These are phyloP conservation scores for Fusarium agapanthi DNA, from an alignment of 2,329 filamentous ascomycete genomes.

Conservation along the genomic window DNA sequence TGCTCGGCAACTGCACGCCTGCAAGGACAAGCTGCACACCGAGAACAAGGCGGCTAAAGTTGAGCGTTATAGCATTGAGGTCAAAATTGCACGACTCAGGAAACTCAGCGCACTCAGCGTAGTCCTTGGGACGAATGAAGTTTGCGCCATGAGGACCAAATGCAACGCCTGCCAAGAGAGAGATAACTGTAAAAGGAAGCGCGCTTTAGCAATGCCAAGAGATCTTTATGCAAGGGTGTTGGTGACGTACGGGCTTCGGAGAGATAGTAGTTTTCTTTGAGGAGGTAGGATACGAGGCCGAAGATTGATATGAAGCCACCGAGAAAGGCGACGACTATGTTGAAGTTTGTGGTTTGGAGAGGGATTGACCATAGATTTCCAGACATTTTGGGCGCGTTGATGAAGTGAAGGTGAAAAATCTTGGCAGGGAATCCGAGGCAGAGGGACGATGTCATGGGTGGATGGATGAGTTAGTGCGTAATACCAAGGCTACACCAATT, in stretches of 20 bases:
- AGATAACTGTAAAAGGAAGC: slow-evolving; percentile 70
- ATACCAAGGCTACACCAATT: background rate
- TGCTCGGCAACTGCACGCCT: slow-evolving; percentile 85
- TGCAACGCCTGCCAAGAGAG: slow-evolving; percentile 78
- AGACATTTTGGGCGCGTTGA: slow-evolving; percentile 1
- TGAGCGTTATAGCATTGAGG: slow-evolving; percentile 78
- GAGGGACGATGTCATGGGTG: background rate
- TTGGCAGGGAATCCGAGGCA: background rate
- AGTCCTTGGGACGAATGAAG: slow-evolving; percentile 78
- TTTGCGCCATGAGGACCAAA: slow-evolving; percentile 83
- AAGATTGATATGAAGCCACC: slow-evolving; percentile 93
- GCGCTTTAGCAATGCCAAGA: slow-evolving; percentile 18
- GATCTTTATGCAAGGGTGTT: background rate
- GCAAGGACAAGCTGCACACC: slow-evolving; percentile 91
- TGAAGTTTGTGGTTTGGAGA: slow-evolving; percentile 78
- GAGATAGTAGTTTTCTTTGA: slow-evolving; percentile 90
- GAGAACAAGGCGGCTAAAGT: slow-evolving; percentile 86
- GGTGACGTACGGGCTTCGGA: slow-evolving; percentile 81
- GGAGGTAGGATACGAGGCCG: slow-evolving; percentile 85
- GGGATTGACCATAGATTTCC: slow-evolving; percentile 46
- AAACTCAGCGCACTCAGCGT: slow-evolving; percentile 60
- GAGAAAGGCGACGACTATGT: slow-evolving; percentile 80
- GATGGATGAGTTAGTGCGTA: background rate
- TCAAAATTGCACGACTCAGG: slow-evolving; percentile 53
- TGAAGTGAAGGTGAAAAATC: background rate